Conservation (phyloP, 352 stramenopile genomes). For the Phytophthora citrophthora region DNA sequence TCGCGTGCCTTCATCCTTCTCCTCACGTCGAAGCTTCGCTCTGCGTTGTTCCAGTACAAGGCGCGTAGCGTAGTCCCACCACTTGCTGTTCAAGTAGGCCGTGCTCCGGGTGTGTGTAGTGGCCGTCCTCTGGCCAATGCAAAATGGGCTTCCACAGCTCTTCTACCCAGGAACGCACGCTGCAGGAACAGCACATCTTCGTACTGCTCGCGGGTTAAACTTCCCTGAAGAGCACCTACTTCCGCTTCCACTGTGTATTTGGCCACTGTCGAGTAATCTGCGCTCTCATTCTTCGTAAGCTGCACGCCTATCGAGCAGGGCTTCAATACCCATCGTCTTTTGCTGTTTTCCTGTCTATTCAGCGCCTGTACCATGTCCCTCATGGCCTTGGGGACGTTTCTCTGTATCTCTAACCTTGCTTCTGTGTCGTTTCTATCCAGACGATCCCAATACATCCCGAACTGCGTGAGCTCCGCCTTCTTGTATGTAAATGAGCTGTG, state of each 20-base stretch:
- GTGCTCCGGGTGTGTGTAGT: constrained; percentile 46
- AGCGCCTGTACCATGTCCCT: constrained; percentile 56
- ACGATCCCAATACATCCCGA: constrained; percentile 77
- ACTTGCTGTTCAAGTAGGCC: too few species aligned
- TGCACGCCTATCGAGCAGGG: constrained; percentile 64
- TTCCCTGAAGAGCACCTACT: constrained; percentile 52
- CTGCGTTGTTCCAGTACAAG: constrained; percentile 51
- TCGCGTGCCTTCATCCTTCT: not conserved
- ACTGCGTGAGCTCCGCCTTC: constrained; percentile 52
- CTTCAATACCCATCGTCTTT: constrained; percentile 51
- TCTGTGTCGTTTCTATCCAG: constrained; percentile 28
- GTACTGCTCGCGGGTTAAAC: constrained; percentile 78
- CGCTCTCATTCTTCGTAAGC: constrained; percentile 83
- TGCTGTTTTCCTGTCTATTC: constrained; percentile 8
- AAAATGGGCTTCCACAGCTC: constrained; percentile 75
- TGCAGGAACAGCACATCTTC: constrained; percentile 82
- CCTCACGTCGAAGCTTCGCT: constrained; percentile 27
- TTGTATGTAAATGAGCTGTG: constrained; percentile 67
- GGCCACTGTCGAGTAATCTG: constrained; percentile 63
- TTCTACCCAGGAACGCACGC: constrained; percentile 63
- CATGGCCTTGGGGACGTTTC: constrained; percentile 51
- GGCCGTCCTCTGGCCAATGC: constrained; percentile 59
- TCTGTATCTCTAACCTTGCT: constrained; percentile 45
- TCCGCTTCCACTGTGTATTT: constrained; percentile 74
- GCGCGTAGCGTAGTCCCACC: constrained; percentile 79